A percentile compares a stretch with the other conserved stretches of the same genome.
Evolutionary conservation across 2,329 filamentous ascomycete genomes (phyloP).

Genomic region (Sordariomycetes sp.): DNA sequence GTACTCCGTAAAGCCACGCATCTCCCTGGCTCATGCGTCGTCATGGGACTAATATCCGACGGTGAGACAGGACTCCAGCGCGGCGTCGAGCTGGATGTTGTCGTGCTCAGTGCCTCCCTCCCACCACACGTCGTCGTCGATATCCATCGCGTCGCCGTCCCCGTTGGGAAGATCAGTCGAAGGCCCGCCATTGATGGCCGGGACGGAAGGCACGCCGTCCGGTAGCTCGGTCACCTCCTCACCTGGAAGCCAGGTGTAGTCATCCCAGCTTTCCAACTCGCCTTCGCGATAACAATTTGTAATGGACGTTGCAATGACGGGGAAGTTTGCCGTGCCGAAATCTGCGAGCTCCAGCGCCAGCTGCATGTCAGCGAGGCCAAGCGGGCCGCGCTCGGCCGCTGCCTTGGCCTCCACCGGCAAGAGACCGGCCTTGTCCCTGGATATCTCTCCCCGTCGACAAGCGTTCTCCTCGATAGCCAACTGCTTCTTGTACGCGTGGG

Average conservation of each 20-base stretch:
- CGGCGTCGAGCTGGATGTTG: constrained; percentile 35
- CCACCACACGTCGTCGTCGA: constrained; percentile 47
- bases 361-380: constrained; percentile 68
- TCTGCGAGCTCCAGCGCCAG: constrained; percentile 66
- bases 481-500: constrained; percentile 62
- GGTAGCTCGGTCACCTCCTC: constrained; percentile 11
- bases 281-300: constrained; percentile 61
- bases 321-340: constrained; percentile 63
- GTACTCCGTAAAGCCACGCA: neutral
- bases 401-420: constrained; percentile 72
- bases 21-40: neutral
- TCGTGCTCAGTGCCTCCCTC: constrained; percentile 43
- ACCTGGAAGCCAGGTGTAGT: constrained; percentile 40
- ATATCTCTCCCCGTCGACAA: constrained; percentile 58
- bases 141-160: constrained; percentile 42
- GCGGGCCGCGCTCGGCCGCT: constrained; percentile 53
- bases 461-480: constrained; percentile 64
- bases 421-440: constrained; percentile 62
- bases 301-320: constrained; percentile 58
- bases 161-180: constrained; percentile 30
- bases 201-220: constrained; percentile 17
- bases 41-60: constrained; percentile 19
- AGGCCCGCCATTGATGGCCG: constrained; percentile 17
- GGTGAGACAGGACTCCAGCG: constrained; percentile 43
- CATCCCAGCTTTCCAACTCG: constrained; percentile 55